Conservation (phyloP, 768 basidiomycete genomes). For the Hemileccinum impolitum region DNA sequence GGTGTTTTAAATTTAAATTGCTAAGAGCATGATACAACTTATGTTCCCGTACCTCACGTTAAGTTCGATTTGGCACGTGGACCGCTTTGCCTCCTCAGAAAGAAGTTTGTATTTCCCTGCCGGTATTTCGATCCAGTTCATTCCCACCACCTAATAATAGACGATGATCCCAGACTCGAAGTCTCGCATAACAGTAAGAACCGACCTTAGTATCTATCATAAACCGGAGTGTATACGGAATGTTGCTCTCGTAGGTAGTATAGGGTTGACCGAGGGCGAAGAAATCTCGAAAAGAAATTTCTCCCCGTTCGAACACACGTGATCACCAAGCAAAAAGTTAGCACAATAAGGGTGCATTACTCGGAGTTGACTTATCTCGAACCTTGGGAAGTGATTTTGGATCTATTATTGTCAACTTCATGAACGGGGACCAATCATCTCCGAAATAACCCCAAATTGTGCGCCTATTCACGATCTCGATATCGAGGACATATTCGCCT, state of each 20-base stretch:
- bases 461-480: conserved; percentile 62
- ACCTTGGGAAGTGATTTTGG: conserved; percentile 81
- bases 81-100: conserved; percentile 55
- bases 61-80: conserved; percentile 88
- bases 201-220: conserved; percentile 95
- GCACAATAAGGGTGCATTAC: conserved; percentile 2
- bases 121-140: conserved; percentile 98
- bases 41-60: conserved; percentile 54
- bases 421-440: conserved; percentile 73
- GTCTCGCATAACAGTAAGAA: not conserved
- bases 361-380: conserved; percentile 67
- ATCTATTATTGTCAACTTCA: conserved; percentile 77
- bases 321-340: conserved; percentile 24
- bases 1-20: conserved; percentile 4
- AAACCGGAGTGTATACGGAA: conserved; percentile 85
- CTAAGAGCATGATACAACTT: not conserved
- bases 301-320: conserved; percentile 73
- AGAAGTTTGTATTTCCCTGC: conserved; percentile 74
- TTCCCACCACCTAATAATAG: conserved; percentile 75
- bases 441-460: conserved; percentile 89
- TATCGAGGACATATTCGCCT: conserved; percentile 41
- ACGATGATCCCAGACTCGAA: not conserved
- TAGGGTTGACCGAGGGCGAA: conserved; percentile 47
- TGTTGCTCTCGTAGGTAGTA: conserved; percentile 90
- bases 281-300: conserved; percentile 62